These are phyloP conservation scores for Neofusicoccum sp. DNA, from an alignment of 2,329 filamentous ascomycete species.

Conservation along the genomic window DNA sequence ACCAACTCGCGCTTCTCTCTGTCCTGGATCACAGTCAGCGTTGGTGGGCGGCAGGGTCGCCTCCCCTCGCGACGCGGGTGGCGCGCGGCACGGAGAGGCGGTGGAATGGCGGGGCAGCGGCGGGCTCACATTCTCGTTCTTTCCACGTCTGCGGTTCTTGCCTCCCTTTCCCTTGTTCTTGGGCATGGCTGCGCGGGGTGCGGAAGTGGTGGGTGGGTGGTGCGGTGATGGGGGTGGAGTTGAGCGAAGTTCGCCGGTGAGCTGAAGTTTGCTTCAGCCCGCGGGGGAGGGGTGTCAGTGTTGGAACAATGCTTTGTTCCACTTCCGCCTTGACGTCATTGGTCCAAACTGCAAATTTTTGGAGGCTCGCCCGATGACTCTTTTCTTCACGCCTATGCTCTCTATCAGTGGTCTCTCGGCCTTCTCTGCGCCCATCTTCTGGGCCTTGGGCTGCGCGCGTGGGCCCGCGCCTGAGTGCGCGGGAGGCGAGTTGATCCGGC, in stretches of 20 bases:
- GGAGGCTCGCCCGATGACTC: neutral
- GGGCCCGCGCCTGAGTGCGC: neutral
- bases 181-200: conserved; percentile 11
- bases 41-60: too few relatives aligned
- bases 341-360: neutral
- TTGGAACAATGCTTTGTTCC: neutral
- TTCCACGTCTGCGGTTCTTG: conserved; percentile 97
- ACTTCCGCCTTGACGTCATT: conserved; percentile 14
- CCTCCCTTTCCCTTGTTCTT: conserved; percentile 67
- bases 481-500: conserved; percentile 12
- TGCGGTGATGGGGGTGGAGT: conserved; percentile 5
- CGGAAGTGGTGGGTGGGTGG: conserved; percentile 8
- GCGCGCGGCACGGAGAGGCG: neutral
- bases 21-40: conserved; percentile 51
- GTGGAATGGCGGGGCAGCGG: neutral
- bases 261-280: neutral
- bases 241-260: neutral
- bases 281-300: neutral
- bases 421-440: neutral
- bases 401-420: neutral
- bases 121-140: conserved; percentile 69
- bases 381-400: neutral
- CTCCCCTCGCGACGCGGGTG: too few relatives aligned
- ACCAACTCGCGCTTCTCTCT: conserved; percentile 98
- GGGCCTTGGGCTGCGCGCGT: neutral